Evolutionary conservation across 306 rosid genomes (phyloP).

Genomic region (Biancaea sappan): DNA sequence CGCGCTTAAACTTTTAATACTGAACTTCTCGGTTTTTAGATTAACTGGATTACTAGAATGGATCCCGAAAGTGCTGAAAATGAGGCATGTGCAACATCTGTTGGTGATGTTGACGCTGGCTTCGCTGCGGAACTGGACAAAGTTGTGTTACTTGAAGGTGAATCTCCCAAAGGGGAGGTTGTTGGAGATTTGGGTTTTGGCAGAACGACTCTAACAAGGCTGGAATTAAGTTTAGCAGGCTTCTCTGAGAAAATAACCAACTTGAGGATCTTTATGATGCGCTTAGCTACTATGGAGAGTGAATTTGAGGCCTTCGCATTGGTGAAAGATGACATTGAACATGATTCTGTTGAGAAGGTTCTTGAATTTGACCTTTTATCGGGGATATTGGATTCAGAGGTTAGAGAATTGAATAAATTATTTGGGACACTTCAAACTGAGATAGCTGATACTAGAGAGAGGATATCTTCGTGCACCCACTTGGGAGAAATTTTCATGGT

Average conservation of each 20-base stretch:
- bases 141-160: conserved; percentile 33
- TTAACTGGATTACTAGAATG: conserved; percentile 32
- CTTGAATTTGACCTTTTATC: conserved; percentile 67
- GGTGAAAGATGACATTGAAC: conserved; percentile 41
- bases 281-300: conserved; percentile 61
- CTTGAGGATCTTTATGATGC: conserved; percentile 69
- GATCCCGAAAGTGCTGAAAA: conserved; percentile 37
- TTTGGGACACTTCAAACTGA: conserved; percentile 55
- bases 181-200: conserved; percentile 41
- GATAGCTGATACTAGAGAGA: conserved; percentile 43
- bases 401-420: conserved; percentile 57
- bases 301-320: conserved; percentile 60
- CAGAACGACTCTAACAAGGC: conserved; percentile 38
- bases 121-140: conserved; percentile 26
- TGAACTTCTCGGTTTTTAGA: conserved; percentile 9
- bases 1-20: conserved; percentile 9
- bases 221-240: conserved; percentile 62
- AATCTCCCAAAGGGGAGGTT: conserved; percentile 38
- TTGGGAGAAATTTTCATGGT: conserved; percentile 44
- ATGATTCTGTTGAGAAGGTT: conserved; percentile 52
- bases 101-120: conserved; percentile 16
- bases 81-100: neutral
- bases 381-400: conserved; percentile 78
- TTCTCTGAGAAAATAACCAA: conserved; percentile 77
- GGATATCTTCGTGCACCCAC: conserved; percentile 41